Base-by-base conservation (phyloP, 352 stramenopile species). In the Thalassiosira hispida region DNA sequence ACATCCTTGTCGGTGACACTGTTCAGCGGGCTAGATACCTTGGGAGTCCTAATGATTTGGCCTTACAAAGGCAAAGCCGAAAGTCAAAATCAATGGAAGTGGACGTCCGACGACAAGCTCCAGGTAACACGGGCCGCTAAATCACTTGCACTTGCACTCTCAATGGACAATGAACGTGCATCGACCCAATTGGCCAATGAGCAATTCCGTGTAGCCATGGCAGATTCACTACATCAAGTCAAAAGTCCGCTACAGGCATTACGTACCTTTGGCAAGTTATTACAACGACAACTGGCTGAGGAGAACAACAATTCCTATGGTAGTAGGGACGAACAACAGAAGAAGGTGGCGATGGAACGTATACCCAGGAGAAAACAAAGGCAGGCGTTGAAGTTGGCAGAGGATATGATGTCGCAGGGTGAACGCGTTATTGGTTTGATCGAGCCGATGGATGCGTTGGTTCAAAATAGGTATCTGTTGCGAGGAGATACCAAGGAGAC, bases 181-280 rank as follows among this genome's bases (percentile, higher is more conserved):
- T 68, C 77, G 6, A 61, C 87, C 12, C 72, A 75, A 25, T 55
- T 84, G 49, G 67, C 83, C 68, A 85, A 85, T 62, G 79, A 90
- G 8, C 47, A 74, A 61, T 77, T 93, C 33, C 63, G 68, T 20
- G 46, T 86, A n/a, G 68, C 83, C 7, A 71, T 94, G 55, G 87
- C 87, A 1, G 82, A 94, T 68, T 81, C 68, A 44, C 68, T 94
- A 18, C 89, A 94, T 78, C 89, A 94, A 73, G 79, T 94, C 1
- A 94, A 93, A 68, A 93, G 90, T 81, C 89, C 89, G 0, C 27
- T 94, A 7, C 89, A 94, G 66, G 89, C 87, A 3, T 65, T 94
- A 29, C 52, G 87, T 56, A 93, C 89, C 0, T 94, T 89, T 82
- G 79, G 81, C 3, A 94, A 93, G 53, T 74, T 94, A 31, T 61